phyloP scores from a whole-genome alignment of 768 basidiomycete genomes.

The Rhizopogon roseolus region DNA sequence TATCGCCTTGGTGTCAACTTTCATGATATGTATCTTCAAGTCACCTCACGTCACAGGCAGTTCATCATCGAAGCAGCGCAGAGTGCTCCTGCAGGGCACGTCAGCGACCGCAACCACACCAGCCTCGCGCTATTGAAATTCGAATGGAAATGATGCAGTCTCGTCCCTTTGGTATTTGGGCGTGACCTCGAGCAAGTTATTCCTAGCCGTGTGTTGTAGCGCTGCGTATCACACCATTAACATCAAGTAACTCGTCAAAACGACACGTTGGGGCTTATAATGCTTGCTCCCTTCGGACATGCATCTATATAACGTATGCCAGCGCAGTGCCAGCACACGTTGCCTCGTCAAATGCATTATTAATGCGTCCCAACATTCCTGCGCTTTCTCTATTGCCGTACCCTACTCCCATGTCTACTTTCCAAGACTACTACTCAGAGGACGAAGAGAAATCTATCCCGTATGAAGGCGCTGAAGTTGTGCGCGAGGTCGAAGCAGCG shows the following conservation, averaged over 20 bases:
- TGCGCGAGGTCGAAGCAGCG: constrained; percentile 15
- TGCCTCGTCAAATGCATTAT: neutral
- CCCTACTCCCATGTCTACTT: neutral
- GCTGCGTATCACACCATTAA: too few relatives aligned
- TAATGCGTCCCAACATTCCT: neutral
- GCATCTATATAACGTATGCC: neutral
- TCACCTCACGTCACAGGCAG: neutral
- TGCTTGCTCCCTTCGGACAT: too few relatives aligned
- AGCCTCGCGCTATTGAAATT: too few relatives aligned
- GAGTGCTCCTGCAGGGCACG: neutral
- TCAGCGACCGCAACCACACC: neutral
- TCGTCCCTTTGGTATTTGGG: too few relatives aligned
- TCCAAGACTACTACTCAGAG: neutral
- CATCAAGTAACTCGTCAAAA: too few relatives aligned
- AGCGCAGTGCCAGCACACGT: neutral
- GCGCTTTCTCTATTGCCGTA: neutral
- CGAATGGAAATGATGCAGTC: too few relatives aligned
- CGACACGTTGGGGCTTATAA: neutral
- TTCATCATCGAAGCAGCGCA: too few relatives aligned
- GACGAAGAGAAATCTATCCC: constrained; percentile 17
- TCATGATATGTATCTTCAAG: too few relatives aligned
- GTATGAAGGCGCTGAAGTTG: neutral
- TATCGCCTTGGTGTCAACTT: too few relatives aligned
- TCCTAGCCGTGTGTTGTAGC: too few relatives aligned
- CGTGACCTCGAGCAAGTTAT: too few relatives aligned